A percentile compares a stretch with the other conserved stretches of the same genome.
Evolutionary conservation across 257 asterid species (phyloP).

Genomic region (Lithospermum erythrorhizon): DNA sequence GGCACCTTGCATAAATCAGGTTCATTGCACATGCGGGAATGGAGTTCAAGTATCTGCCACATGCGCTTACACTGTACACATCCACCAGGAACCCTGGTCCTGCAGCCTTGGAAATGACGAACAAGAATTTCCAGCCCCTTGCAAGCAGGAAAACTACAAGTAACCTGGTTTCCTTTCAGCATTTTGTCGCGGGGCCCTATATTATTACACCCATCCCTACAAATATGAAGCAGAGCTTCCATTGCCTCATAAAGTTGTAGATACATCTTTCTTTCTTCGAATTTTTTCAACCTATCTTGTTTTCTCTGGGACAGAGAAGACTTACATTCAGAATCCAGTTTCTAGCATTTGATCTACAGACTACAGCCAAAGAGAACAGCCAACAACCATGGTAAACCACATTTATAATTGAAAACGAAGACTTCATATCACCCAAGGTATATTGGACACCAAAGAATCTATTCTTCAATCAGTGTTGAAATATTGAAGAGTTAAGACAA

Average conservation of each 20-base stretch:
- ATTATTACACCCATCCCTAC: slow-evolving; percentile 81
- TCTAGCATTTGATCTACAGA: not conserved
- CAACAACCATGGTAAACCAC: not conserved
- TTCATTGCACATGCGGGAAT: slow-evolving; percentile 66
- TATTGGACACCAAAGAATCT: no score
- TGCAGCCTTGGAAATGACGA: slow-evolving; percentile 69
- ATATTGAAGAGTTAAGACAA: no score
- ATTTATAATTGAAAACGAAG: not conserved
- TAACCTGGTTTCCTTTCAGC: slow-evolving; percentile 42
- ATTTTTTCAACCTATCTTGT: slow-evolving; percentile 56
- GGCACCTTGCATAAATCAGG: slow-evolving; percentile 85
- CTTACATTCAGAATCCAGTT: slow-evolving; percentile 2
- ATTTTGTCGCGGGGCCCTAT: slow-evolving; percentile 76
- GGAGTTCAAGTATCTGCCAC: slow-evolving; percentile 94
- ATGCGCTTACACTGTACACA: slow-evolving; percentile 79
- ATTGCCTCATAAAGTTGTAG: slow-evolving; percentile 79
- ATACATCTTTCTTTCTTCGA: slow-evolving; percentile 66
- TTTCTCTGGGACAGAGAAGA: slow-evolving; percentile 40
- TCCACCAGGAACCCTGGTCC: slow-evolving; percentile 73
- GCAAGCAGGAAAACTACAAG: slow-evolving; percentile 67
- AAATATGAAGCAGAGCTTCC: slow-evolving; percentile 86
- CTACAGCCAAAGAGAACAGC: not conserved
- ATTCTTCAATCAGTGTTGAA: no score
- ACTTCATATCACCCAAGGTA: not conserved
- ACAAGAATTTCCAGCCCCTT: slow-evolving; percentile 70